Evolutionary conservation across 1,284 basidiomycete genomes (phyloP).

Genomic region (Naganishia albida): DNA sequence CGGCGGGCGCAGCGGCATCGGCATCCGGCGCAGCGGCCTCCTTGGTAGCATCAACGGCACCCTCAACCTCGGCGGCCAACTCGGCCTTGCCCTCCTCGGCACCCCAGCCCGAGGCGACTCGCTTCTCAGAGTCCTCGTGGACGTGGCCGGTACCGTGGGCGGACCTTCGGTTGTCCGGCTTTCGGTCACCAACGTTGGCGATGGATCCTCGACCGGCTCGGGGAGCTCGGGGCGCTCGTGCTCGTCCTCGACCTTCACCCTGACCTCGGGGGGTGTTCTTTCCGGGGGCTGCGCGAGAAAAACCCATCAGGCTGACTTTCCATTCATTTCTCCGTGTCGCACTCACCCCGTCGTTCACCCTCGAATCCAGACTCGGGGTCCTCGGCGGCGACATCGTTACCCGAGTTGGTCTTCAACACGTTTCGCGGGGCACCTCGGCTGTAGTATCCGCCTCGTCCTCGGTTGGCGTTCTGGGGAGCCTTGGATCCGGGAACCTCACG

Average conservation of each 20-base stretch:
- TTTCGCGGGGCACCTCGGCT: conserved; percentile 48
- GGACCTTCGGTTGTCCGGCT: conserved; percentile 47
- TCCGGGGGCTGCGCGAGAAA: conserved; percentile 18
- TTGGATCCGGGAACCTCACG: conserved; percentile 37
- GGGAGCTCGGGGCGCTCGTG: conserved; percentile 34
- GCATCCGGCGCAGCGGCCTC: conserved; percentile 50
- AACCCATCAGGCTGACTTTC: neutral
- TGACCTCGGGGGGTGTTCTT: conserved; percentile 32
- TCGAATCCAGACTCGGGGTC: conserved; percentile 50
- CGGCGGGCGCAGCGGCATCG: conserved; percentile 36
- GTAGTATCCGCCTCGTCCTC: conserved; percentile 44
- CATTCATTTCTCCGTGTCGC: neutral
- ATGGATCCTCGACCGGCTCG: conserved; percentile 39
- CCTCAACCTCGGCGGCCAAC: conserved; percentile 58
- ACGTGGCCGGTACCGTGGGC: conserved; percentile 43
- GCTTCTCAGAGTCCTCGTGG: conserved; percentile 79
- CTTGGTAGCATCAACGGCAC: conserved; percentile 50
- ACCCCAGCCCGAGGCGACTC: conserved; percentile 87
- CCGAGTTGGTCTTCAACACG: conserved; percentile 35
- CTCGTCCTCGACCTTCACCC: conserved; percentile 47
- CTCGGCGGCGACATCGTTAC: conserved; percentile 39
- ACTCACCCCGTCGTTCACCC: conserved; percentile 52
- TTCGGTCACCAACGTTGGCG: conserved; percentile 44
- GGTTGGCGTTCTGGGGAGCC: conserved; percentile 39
- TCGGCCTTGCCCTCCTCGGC: conserved; percentile 79